phyloP scores from a whole-genome alignment of 2,329 filamentous ascomycete species.

The Grosmannia serpens region DNA sequence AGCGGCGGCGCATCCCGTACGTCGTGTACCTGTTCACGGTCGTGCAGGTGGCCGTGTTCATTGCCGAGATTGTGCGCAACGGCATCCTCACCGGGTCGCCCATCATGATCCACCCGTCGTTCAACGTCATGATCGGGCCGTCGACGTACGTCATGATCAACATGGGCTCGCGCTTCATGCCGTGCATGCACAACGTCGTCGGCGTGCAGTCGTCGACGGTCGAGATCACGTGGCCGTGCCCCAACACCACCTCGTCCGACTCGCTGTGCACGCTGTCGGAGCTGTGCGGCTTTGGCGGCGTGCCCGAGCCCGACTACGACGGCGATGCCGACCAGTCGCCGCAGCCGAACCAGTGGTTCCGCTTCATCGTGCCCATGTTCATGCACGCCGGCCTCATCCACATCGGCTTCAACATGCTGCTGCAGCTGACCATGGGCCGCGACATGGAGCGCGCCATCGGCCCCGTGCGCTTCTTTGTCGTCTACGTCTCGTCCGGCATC shows the following conservation, averaged over 20 bases:
- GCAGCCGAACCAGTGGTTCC: slow-evolving; percentile 87
- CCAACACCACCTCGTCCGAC: slow-evolving; percentile 57
- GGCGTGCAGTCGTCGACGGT: slow-evolving; percentile 44
- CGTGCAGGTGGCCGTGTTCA: slow-evolving; percentile 74
- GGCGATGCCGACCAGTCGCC: slow-evolving; percentile 36
- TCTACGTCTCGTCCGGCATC: slow-evolving; percentile 85
- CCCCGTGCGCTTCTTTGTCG: slow-evolving; percentile 72
- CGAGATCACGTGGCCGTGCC: slow-evolving; percentile 61
- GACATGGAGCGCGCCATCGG: slow-evolving; percentile 93
- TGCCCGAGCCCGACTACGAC: slow-evolving; percentile 55
- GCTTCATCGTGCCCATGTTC: slow-evolving; percentile 93
- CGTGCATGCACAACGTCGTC: slow-evolving; percentile 83
- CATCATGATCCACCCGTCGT: slow-evolving; percentile 68
- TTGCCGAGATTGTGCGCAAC: slow-evolving; percentile 77
- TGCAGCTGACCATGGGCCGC: slow-evolving; percentile 78
- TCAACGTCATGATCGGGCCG: slow-evolving; percentile 97
- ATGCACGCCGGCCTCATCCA: slow-evolving; percentile 89
- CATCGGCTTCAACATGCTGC: slow-evolving; percentile 87
- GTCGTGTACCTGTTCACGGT: slow-evolving; percentile 71
- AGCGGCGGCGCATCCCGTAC: slow-evolving; percentile 54
- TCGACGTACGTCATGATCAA: slow-evolving; percentile 86
- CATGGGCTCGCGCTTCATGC: slow-evolving; percentile 86
- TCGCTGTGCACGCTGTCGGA: slow-evolving; percentile 62
- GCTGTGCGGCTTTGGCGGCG: slow-evolving; percentile 73
- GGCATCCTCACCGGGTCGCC: slow-evolving; percentile 58